phyloP scores from a whole-genome alignment of 108 stramenopile genomes.

The Cyclostephanos invisitatus region DNA sequence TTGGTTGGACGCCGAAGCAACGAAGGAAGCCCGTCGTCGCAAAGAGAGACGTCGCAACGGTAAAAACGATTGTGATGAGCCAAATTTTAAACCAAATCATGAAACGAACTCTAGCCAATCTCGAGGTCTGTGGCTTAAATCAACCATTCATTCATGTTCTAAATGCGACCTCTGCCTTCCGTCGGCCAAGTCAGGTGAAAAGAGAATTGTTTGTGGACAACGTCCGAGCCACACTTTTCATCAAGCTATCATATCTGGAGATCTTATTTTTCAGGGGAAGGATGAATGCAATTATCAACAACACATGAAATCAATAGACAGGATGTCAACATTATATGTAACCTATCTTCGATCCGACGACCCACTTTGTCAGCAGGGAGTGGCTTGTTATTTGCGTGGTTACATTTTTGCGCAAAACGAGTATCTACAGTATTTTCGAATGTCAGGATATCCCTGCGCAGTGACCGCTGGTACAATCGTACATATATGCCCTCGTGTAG shows the following conservation, averaged over 20 bases:
- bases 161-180: constrained; percentile 12
- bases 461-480: constrained; percentile 27
- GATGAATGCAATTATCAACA: constrained; percentile 1
- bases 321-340: constrained; percentile 2
- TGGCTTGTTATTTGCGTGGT: constrained; percentile 39
- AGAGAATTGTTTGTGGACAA: not conserved
- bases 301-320: not conserved
- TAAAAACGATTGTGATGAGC: not conserved
- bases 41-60: not conserved
- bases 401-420: constrained; percentile 33
- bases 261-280: constrained; percentile 22
- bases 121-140: constrained; percentile 34
- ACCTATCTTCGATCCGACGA: constrained; percentile 44
- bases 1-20: constrained; percentile 25
- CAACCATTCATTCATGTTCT: not conserved
- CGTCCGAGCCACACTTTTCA: constrained; percentile 2
- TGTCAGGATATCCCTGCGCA: constrained; percentile 14
- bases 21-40: constrained; percentile 1
- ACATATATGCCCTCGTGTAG: constrained; percentile 13
- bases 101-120: not conserved
- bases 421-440: not conserved
- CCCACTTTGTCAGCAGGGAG: constrained; percentile 33
- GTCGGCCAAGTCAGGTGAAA: not conserved
- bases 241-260: constrained; percentile 16
- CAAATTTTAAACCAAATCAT: not conserved